Evolutionary conservation across 108 stramenopile species (phyloP).

Genomic region (Chaetoceros muelleri): DNA sequence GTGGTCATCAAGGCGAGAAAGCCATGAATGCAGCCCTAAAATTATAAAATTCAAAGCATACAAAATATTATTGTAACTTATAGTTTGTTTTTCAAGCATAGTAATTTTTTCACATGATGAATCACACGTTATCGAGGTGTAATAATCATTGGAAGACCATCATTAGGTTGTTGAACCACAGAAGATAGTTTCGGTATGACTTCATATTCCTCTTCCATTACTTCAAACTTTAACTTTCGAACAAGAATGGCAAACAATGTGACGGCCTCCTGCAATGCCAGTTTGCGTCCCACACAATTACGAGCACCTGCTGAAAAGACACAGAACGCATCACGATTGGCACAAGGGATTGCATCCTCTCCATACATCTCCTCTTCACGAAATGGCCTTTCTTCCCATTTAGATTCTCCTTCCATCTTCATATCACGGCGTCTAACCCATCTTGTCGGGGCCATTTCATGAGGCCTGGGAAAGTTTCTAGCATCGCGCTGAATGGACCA

Average conservation of each 20-base stretch:
- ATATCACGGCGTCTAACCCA: too few relatives aligned
- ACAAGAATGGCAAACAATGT: constrained; percentile 16
- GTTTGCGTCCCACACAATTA: constrained; percentile 23
- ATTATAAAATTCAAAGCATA: not conserved
- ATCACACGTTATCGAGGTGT: too few relatives aligned
- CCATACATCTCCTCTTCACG: too few relatives aligned
- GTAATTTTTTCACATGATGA: not conserved
- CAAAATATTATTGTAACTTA: not conserved
- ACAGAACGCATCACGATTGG: constrained; percentile 18
- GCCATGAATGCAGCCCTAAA: constrained; percentile 8
- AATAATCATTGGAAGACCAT: too few relatives aligned
- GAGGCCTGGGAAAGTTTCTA: too few relatives aligned
- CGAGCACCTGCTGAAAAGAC: constrained; percentile 22
- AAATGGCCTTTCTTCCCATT: too few relatives aligned
- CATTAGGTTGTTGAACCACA: too few relatives aligned
- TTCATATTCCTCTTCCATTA: constrained; percentile 5
- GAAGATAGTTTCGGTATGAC: too few relatives aligned
- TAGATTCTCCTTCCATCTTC: too few relatives aligned
- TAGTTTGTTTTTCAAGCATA: not conserved
- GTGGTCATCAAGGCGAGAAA: constrained; percentile 55
- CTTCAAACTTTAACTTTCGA: too few relatives aligned
- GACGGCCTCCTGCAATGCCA: constrained; percentile 18
- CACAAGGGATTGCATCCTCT: constrained; percentile 19
- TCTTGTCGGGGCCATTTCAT: too few relatives aligned
- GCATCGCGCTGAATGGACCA: too few relatives aligned